Evolutionary conservation across 768 basidiomycete genomes (phyloP), one percentile per base, ranked within the genome.

Genomic region (Rhizopogon salebrosus): DNA sequence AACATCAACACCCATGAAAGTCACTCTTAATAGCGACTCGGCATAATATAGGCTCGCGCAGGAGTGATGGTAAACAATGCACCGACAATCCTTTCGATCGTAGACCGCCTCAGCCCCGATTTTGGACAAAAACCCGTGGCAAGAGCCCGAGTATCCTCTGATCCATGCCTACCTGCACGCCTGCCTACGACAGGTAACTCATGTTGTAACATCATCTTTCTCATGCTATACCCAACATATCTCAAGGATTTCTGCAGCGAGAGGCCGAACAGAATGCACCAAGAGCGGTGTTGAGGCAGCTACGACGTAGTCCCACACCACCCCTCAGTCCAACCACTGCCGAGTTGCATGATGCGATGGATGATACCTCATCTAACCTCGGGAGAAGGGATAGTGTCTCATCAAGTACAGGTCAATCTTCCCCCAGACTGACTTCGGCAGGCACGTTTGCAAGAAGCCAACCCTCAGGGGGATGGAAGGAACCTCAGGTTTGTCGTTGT

Each of bases 231-330:
- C 57, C 66, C 64, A 52, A 66, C 57, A 42, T 61, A 50, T 58
- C 64, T 59, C 55, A 65, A 87, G 86, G 80, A 49, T 85, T 89
- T 60, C 67, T 92, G 22, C 74, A 80, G 67, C 81, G 89, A 41
- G 90, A 92, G 71, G 90, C 87, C 26, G 73, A 77, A 38, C 65
- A 67, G 39, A 64, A 73, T 43, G 87, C 82, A 14, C 84, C 85
- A 0, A 76, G 67, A 55, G 79, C 84, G 35, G 64, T 88, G 18
- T 66, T 80, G 39, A 75, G 72, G 26, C 85, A 86, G 54, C 64
- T 84, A 42, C 71, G 74, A 45, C 75, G 71, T 11, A 75, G 67
- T 51, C 75, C 74, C 22, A 69, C 71, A n/a, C 72, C 75, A 35
- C 70, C 68, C 18, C 48, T 56, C 53, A 61, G 46, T 53, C 63